Conservation (phyloP, 345 rosid genomes). For the Euphorbia pulcherrima region DNA sequence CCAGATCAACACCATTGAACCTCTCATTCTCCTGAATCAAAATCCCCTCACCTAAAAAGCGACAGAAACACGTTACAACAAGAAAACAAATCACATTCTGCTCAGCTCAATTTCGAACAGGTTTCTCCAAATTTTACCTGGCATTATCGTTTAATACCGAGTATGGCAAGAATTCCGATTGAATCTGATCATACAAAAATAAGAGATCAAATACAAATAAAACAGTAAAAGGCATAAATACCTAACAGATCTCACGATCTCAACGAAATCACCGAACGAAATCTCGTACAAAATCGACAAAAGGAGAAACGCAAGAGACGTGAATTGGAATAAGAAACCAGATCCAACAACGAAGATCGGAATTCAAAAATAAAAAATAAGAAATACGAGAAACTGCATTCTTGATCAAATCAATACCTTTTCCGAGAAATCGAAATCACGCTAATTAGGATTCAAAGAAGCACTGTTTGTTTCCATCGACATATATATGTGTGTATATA, state of each 20-base stretch:
- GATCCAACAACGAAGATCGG: not conserved
- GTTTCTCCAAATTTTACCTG: slow-evolving; percentile 34
- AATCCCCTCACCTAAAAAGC: slow-evolving; percentile 37
- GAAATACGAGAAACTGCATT: not conserved
- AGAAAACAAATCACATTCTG: slow-evolving; percentile 4
- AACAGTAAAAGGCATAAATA: not conserved
- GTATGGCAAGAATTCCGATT: slow-evolving; percentile 12
- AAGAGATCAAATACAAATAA: slow-evolving; percentile 16
- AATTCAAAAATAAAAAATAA: not conserved
- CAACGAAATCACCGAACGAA: slow-evolving; percentile 12
- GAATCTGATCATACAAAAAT: slow-evolving; percentile 23
- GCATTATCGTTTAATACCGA: slow-evolving; percentile 32
- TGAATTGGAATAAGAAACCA: slow-evolving; percentile 11
- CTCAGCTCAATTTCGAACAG: slow-evolving; percentile 10
- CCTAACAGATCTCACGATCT: slow-evolving; percentile 21
- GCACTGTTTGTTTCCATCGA: not conserved
- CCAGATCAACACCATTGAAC: slow-evolving; percentile 44
- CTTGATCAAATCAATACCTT: slow-evolving; percentile 18
- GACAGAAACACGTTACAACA: slow-evolving; percentile 1
- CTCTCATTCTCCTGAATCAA: slow-evolving; percentile 42
- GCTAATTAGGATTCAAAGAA: slow-evolving; percentile 4
- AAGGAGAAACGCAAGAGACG: slow-evolving; percentile 8
- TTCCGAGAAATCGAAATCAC: slow-evolving; percentile 20
- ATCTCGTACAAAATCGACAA: slow-evolving; percentile 2
- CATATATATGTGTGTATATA: not conserved